Percentiles rank a stretch among this genome's conserved stretches.
These are phyloP conservation scores for Trichoderma hamatum DNA, from an alignment of 2,329 filamentous ascomycete species.

Conservation along the genomic window DNA sequence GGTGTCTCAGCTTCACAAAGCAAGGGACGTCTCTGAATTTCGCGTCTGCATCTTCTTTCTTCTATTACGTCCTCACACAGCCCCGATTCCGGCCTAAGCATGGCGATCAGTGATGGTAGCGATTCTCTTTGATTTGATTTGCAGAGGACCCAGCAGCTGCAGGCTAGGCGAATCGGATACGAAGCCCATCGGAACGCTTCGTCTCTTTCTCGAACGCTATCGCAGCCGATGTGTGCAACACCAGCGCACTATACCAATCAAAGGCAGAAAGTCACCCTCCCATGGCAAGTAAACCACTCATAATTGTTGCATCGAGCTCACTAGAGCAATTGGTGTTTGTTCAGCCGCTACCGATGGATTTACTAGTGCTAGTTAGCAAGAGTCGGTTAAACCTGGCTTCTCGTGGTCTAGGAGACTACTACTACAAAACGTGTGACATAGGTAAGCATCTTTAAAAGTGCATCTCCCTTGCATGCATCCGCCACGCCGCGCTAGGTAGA, in stretches of 20 bases:
- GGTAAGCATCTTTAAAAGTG: neutral
- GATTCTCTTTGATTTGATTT: neutral
- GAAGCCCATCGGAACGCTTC: neutral
- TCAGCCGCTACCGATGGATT: neutral
- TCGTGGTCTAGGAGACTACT: neutral
- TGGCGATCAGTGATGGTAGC: neutral
- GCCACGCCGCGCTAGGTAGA: neutral
- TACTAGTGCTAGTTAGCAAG: neutral
- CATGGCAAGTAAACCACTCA: neutral
- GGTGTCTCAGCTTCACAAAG: neutral
- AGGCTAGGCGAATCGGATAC: conserved; percentile 9
- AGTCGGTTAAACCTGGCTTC: conserved; percentile 5
- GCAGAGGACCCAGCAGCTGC: neutral
- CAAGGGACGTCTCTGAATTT: neutral
- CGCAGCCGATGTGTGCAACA: neutral
- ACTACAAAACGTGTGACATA: neutral
- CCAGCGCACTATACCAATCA: conserved; percentile 1
- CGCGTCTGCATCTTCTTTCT: neutral
- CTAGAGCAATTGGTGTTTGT: neutral
- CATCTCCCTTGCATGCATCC: conserved; percentile 11
- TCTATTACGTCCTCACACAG: neutral
- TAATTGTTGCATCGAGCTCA: neutral
- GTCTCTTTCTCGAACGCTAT: neutral
- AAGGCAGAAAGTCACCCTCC: neutral
- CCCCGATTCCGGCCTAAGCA: neutral